Conservation (phyloP, 768 basidiomycete genomes). For the Auriscalpium microsporum region DNA sequence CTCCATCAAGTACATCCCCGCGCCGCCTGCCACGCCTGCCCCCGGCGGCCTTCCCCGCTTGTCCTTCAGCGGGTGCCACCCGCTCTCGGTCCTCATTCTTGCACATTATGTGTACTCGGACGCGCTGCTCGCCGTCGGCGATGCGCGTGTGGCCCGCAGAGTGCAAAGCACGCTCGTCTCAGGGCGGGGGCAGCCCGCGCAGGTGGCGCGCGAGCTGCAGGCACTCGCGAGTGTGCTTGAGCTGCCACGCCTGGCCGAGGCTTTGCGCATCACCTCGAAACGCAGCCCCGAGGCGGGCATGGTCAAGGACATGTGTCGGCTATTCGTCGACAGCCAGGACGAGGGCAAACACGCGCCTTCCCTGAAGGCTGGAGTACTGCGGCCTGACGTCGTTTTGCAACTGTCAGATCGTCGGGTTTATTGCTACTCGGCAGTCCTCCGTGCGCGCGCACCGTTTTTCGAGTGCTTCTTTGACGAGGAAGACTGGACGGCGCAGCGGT, state of each 20-base stretch:
- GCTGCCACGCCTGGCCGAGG: conserved; percentile 43
- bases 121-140: conserved; percentile 75
- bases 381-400: conserved; percentile 63
- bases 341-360: background rate
- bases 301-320: conserved; percentile 35
- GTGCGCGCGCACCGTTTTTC: conserved; percentile 80
- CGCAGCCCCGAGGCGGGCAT: conserved; percentile 41
- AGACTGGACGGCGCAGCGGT: conserved; percentile 69
- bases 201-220: conserved; percentile 58
- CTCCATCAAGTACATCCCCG: conserved; percentile 24
- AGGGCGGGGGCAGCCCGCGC: conserved; percentile 33
- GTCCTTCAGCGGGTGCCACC: conserved; percentile 45
- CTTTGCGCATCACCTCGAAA: conserved; percentile 57
- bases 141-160: conserved; percentile 48
- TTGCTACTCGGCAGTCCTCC: conserved; percentile 69
- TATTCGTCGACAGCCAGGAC: conserved; percentile 37
- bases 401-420: conserved; percentile 58
- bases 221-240: conserved; percentile 48
- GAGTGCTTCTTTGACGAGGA: conserved; percentile 71
- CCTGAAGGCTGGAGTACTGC: conserved; percentile 22
- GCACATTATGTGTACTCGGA: conserved; percentile 88
- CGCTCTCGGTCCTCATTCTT: conserved; percentile 65
- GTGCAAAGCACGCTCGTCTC: conserved; percentile 33
- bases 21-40: background rate
- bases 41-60: conserved; percentile 21